phyloP scores from a whole-genome alignment of 1,284 basidiomycete species.

The Ustilago crameri region DNA sequence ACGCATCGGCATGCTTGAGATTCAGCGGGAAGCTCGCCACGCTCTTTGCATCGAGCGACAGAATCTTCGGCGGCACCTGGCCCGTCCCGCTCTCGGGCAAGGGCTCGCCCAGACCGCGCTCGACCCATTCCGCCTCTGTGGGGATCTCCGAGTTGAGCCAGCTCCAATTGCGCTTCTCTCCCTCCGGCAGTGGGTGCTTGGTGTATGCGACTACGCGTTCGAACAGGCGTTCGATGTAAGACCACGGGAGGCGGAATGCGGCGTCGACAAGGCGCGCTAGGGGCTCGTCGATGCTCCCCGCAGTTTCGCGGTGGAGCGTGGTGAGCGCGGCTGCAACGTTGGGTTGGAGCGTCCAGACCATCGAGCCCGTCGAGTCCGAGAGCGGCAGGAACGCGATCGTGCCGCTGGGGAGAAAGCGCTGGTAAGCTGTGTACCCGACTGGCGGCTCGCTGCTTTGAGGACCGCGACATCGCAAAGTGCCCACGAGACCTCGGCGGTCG shows the following conservation, averaged over 20 bases:
- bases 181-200: slow-evolving; percentile 12
- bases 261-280: slow-evolving; percentile 85
- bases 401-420: slow-evolving; percentile 93
- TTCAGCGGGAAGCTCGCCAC: slow-evolving; percentile 90
- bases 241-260: slow-evolving; percentile 85
- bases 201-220: slow-evolving; percentile 73
- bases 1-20: slow-evolving; percentile 86
- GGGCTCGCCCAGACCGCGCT: slow-evolving; percentile 28
- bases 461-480: slow-evolving; percentile 74
- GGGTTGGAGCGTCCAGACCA: slow-evolving; percentile 95
- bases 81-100: slow-evolving; percentile 50
- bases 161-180: slow-evolving; percentile 25
- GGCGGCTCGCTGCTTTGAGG: slow-evolving; percentile 40
- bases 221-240: slow-evolving; percentile 79
- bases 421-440: slow-evolving; percentile 77
- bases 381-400: slow-evolving; percentile 82
- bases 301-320: slow-evolving; percentile 72
- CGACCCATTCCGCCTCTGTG: slow-evolving; percentile 37
- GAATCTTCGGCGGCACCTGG: slow-evolving; percentile 77
- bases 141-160: slow-evolving; percentile 50
- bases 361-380: slow-evolving; percentile 78
- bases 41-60: slow-evolving; percentile 78
- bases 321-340: slow-evolving; percentile 80
- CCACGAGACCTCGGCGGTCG: slow-evolving; percentile 88
- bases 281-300: slow-evolving; percentile 70